Percentiles rank a stretch among this genome's conserved stretches.
phyloP scores from a whole-genome alignment of 176 grass and related monocot species.

The Phragmites australis region DNA sequence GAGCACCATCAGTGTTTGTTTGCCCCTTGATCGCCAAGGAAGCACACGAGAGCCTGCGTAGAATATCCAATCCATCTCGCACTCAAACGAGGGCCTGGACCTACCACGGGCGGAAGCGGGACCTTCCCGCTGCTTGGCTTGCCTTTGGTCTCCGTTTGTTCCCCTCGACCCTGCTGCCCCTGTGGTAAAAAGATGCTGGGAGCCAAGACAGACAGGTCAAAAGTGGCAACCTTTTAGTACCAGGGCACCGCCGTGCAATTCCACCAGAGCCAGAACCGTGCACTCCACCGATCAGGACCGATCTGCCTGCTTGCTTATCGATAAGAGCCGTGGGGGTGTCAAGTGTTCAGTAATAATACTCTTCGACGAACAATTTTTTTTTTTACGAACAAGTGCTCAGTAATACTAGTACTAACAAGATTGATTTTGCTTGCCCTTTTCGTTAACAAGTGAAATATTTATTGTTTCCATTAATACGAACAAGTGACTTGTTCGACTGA shows the following conservation, averaged over 20 bases:
- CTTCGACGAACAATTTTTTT: too few species aligned
- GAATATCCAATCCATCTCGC: constrained; percentile 1
- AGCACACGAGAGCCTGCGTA: not conserved
- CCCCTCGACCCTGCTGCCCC: not conserved
- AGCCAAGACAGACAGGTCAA: not conserved
- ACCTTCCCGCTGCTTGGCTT: not conserved
- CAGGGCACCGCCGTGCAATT: not conserved
- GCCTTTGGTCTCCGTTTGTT: not conserved
- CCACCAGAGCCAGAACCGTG: not conserved
- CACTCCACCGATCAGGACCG: not conserved
- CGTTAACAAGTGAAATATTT: not conserved
- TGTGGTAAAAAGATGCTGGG: not conserved
- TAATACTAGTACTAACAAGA: not conserved
- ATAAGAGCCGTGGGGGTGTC: not conserved
- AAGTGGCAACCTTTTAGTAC: not conserved
- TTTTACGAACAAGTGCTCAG: too few species aligned
- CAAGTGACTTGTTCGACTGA: not conserved
- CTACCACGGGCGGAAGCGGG: too few species aligned
- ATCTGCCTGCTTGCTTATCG: constrained; percentile 21
- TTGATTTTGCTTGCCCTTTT: not conserved
- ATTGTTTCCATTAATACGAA: not conserved
- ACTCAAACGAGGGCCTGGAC: too few species aligned
- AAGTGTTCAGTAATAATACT: not conserved
- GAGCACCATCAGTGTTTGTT: not conserved
- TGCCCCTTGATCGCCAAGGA: not conserved